Percentiles rank a stretch among this genome's conserved stretches.
Conservation (phyloP, 129 eudicot genomes). For the Flaveria linearis region DNA sequence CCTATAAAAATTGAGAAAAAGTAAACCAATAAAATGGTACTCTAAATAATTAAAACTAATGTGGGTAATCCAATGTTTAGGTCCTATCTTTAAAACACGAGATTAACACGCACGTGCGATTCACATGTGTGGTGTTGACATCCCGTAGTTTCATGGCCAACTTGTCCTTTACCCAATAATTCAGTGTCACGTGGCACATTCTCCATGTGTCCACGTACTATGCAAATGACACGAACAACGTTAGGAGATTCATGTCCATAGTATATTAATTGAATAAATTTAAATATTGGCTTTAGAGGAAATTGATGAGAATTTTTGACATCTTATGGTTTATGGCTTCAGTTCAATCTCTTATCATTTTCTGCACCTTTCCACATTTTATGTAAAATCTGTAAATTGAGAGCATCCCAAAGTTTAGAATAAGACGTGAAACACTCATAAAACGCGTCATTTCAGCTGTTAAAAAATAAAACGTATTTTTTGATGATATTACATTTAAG, state of each 20-base stretch:
- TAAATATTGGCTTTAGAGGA: neutral
- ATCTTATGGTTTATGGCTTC: neutral
- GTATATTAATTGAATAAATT: neutral
- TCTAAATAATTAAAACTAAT: neutral
- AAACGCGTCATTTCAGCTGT: too few species aligned
- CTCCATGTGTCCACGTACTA: conserved; percentile 5
- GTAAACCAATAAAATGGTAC: neutral
- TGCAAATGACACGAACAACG: neutral
- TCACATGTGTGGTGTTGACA: conserved; percentile 24
- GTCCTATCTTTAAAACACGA: conserved; percentile 3
- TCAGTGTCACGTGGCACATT: neutral
- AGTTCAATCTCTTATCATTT: neutral
- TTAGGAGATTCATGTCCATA: neutral
- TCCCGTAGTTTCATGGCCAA: neutral
- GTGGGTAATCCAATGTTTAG: neutral
- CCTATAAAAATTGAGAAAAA: too few species aligned
- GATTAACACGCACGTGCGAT: conserved; percentile 21
- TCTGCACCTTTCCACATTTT: neutral
- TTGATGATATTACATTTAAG: too few species aligned
- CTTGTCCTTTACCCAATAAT: conserved; percentile 2
- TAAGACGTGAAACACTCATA: too few species aligned
- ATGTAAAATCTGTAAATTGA: neutral
- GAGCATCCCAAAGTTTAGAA: too few species aligned
- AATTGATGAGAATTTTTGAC: neutral
- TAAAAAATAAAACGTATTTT: too few species aligned